phyloP scores from a whole-genome alignment of 345 rosid species.

The Citrus cavaleriei region DNA sequence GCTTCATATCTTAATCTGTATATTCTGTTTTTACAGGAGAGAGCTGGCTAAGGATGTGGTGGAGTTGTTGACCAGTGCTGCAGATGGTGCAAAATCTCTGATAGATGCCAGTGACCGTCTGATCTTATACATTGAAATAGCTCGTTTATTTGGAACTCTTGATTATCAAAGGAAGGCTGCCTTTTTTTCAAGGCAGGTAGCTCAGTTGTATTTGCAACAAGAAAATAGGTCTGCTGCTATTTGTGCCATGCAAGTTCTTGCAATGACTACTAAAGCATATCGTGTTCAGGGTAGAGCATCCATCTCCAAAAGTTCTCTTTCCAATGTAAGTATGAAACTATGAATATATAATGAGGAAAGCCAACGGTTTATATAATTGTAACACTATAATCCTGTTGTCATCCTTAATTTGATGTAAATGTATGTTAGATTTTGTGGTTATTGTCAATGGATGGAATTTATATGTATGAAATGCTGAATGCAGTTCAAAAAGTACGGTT shows the following conservation, averaged over 20 bases:
- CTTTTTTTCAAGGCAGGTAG: conserved; percentile 97
- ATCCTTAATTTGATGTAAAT: not conserved
- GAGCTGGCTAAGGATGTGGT: conserved; percentile 87
- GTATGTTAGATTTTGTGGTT: not conserved
- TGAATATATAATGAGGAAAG: not conserved
- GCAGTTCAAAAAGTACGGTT: not conserved
- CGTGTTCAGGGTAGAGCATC: conserved; percentile 92
- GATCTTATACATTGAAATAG: conserved; percentile 80
- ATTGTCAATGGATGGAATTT: not conserved
- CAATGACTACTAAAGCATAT: conserved; percentile 92
- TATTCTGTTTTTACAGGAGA: conserved; percentile 50
- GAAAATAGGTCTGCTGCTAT: conserved; percentile 89
- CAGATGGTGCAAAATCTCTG: conserved; percentile 93
- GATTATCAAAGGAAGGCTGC: conserved; percentile 97
- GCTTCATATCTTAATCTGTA: not conserved
- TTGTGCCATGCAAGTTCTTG: conserved; percentile 95
- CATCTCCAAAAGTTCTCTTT: conserved; percentile 37
- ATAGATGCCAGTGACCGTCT: conserved; percentile 95
- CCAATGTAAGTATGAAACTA: conserved; percentile 41
- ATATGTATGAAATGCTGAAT: not conserved
- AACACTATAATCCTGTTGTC: no score
- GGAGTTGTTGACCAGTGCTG: conserved; percentile 85
- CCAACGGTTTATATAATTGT: not conserved
- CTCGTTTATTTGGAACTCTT: conserved; percentile 87
- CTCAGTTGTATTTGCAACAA: conserved; percentile 91